Evolutionary conservation across 192 early-diverging fungal genomes (phyloP), one percentile per base, ranked within the genome.

Genomic region (Backusella westeae): DNA sequence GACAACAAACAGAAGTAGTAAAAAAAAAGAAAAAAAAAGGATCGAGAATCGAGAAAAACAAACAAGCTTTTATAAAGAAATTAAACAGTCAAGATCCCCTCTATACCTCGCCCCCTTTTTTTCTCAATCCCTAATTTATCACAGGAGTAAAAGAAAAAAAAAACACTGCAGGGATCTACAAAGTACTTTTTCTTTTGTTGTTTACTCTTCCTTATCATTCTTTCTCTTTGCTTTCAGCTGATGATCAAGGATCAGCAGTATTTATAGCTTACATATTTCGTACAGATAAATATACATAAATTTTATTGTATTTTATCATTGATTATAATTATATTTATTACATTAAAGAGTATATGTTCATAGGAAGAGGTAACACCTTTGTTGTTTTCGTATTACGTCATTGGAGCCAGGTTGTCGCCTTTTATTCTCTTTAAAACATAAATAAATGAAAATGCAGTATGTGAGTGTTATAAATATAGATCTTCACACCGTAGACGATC

Each of bases 51-150:
- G 56, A 63, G 56, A 29, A 63, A 63, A 63, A 29, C 56, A 63
- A 63, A 29, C 56, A 63, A 63, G 56, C 56, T 63, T 63, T 63
- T 63, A 63, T 63, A 63, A 63, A 23, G 23, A 63, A 63, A 53
- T 53, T 14, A 63, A 14, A 63, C 56, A 63, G 26, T 14, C 10
- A 29, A 29, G 56, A 8, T 29, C 12, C 56, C 56, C 21, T 29
- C 56, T 26, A 59, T n/a, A 7, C 19, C 9, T 59, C 38, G 9
- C 9, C 53, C 56, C 56, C 23, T 10, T 63, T 63, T 63, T 49
- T 49, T 49, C 46, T 49, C 19, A 63, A 29, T 63, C 56, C 56
- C 56, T 63, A 29, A 29, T 63, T 63, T 63, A 63, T 29, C 56
- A 29, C 56, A 63, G 56, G 56, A 63, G 56, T 26, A 63, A 63